These are phyloP conservation scores for Murraya koenigii DNA, from an alignment of 345 rosid genomes.

Conservation along the genomic window DNA sequence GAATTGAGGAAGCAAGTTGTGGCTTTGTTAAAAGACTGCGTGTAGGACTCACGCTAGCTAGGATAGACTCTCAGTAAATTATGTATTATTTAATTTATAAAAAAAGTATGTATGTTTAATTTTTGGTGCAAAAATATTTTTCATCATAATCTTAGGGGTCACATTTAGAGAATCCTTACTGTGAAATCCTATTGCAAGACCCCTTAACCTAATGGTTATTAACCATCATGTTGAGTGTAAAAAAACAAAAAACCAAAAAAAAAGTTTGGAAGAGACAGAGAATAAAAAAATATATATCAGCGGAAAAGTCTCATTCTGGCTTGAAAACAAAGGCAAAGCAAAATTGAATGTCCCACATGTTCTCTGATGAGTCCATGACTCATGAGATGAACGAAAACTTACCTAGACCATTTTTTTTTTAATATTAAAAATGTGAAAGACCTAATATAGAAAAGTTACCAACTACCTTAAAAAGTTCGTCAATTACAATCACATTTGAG, in stretches of 20 bases:
- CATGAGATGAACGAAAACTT: neutral
- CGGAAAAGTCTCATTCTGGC: neutral
- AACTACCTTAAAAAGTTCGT: constrained; percentile 10
- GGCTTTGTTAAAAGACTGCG: neutral
- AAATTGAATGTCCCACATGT: constrained; percentile 3
- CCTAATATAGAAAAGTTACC: constrained; percentile 4
- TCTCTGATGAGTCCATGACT: neutral
- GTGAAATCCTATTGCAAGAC: too few relatives aligned
- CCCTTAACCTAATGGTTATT: too few relatives aligned
- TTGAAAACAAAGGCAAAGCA: constrained; percentile 17
- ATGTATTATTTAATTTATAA: too few relatives aligned
- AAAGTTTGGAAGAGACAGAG: neutral
- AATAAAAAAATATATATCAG: neutral
- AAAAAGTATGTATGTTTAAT: too few relatives aligned
- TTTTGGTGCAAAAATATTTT: too few relatives aligned
- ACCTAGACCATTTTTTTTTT: neutral
- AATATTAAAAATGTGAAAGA: neutral
- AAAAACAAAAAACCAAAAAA: too few relatives aligned
- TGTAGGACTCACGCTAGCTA: too few relatives aligned
- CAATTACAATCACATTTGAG: neutral
- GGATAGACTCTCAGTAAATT: too few relatives aligned
- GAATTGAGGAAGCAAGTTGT: neutral
- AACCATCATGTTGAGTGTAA: too few relatives aligned
- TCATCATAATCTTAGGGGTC: too few relatives aligned
- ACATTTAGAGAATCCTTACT: too few relatives aligned